Evolutionary conservation across 176 grass and related monocot species (phyloP).

Genomic region (Tuctoria greenei): DNA sequence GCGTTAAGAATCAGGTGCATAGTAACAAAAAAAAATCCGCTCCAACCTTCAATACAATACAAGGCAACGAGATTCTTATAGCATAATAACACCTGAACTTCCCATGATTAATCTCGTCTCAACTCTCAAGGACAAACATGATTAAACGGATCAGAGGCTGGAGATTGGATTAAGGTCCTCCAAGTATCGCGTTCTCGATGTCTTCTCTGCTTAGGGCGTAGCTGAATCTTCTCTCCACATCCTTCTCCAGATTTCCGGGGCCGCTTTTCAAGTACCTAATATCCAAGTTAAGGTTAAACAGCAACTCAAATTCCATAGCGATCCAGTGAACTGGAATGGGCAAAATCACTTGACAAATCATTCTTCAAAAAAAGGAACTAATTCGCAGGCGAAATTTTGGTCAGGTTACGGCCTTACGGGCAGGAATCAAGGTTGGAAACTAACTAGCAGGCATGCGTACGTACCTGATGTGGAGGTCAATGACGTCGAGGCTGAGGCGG

Average conservation of each 20-base stretch:
- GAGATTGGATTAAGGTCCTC: constrained; percentile 57
- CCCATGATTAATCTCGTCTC: neutral
- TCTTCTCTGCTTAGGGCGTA: constrained; percentile 95
- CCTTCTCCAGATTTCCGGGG: constrained; percentile 87
- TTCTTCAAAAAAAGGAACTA: neutral
- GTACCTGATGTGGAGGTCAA: constrained; percentile 80
- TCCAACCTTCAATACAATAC: too few relatives aligned
- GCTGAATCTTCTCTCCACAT: constrained; percentile 88
- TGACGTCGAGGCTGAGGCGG: constrained; percentile 75
- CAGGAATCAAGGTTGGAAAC: neutral
- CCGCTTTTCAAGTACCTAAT: constrained; percentile 84
- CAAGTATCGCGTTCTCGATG: constrained; percentile 86
- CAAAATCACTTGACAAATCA: neutral
- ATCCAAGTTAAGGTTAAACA: neutral
- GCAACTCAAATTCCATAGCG: neutral
- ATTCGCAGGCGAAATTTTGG: neutral
- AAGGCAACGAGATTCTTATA: too few relatives aligned
- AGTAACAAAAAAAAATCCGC: too few relatives aligned
- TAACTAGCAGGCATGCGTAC: neutral
- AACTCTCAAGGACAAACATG: neutral
- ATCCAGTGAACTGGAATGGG: neutral
- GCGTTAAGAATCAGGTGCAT: too few relatives aligned
- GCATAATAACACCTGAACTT: neutral
- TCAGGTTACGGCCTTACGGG: neutral
- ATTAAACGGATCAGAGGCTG: neutral